Evolutionary conservation across 768 basidiomycete genomes (phyloP).

Genomic region (Hemileccinum rubropunctum): DNA sequence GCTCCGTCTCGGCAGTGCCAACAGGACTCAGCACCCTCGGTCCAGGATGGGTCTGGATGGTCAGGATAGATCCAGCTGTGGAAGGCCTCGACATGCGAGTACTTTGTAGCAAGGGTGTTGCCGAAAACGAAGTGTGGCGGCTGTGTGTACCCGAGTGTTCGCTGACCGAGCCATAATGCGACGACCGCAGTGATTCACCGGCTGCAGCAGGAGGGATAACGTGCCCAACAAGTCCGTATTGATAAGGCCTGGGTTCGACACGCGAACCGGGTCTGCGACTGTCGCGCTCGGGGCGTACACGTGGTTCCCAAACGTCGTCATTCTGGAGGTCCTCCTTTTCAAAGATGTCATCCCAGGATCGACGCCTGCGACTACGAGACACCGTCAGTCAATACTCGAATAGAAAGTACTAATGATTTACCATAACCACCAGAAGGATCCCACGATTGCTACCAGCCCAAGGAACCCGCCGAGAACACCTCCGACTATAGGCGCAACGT

Average conservation of each 20-base stretch:
- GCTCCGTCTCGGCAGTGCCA: conserved; percentile 4
- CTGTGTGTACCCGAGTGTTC: conserved; percentile 21
- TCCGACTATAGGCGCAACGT: conserved; percentile 49
- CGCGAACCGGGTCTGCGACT: conserved; percentile 28
- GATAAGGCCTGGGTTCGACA: conserved; percentile 53
- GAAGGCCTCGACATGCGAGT: conserved; percentile 40
- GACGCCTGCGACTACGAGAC: conserved; percentile 40
- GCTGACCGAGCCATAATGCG: conserved; percentile 25
- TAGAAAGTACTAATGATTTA: conserved; percentile 25
- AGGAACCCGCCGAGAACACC: conserved; percentile 55
- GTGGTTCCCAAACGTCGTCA: conserved; percentile 19
- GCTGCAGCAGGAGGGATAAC: conserved; percentile 28
- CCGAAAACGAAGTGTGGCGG: conserved; percentile 26
- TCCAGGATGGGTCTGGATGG: conserved; percentile 23
- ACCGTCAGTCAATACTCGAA: conserved; percentile 10
- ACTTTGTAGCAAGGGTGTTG: conserved; percentile 22
- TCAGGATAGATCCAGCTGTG: conserved; percentile 40
- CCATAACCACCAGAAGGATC: conserved; percentile 50
- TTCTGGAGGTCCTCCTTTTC: conserved; percentile 38
- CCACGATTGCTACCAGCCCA: conserved; percentile 44
- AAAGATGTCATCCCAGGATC: conserved; percentile 51
- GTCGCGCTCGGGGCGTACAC: conserved; percentile 20
- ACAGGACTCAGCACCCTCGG: conserved; percentile 6
- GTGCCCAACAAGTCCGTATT: conserved; percentile 61
- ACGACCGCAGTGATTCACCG: conserved; percentile 33